Evolutionary conservation across 805 yeast species (phyloP).

Genomic region (Geotrichum ghanense): DNA sequence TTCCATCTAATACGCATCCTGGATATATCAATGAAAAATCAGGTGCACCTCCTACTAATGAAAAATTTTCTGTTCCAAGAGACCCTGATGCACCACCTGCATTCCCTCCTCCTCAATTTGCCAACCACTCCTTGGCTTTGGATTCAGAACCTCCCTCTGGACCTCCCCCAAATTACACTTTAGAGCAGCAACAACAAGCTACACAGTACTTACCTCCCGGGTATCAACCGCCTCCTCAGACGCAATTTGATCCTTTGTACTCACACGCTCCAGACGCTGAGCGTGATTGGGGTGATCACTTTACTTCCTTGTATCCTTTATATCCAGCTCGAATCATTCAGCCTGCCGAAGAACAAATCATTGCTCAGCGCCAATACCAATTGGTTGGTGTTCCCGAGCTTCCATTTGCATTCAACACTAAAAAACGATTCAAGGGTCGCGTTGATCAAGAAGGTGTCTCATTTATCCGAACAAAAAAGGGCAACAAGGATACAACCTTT

Average conservation of each 20-base stretch:
- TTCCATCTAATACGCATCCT: background rate
- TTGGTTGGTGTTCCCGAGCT: slow-evolving; percentile 10
- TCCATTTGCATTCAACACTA: slow-evolving; percentile 5
- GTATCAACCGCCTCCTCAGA: slow-evolving; percentile 6
- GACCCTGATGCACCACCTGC: background rate
- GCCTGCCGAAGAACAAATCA: background rate
- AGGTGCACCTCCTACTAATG: no score
- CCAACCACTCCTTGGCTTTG: no score
- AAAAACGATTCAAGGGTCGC: slow-evolving; percentile 12
- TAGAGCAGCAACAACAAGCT: background rate
- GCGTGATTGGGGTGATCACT: slow-evolving; percentile 8
- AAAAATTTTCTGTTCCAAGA: no score
- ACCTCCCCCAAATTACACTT: background rate
- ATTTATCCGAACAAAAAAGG: slow-evolving; percentile 9
- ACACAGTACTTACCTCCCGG: slow-evolving; percentile 6
- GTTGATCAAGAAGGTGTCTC: slow-evolving; percentile 11
- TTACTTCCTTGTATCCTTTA: slow-evolving; percentile 6
- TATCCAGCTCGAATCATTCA: slow-evolving; percentile 1
- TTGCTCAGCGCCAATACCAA: background rate
- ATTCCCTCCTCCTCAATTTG: background rate
- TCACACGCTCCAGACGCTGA: slow-evolving; percentile 8
- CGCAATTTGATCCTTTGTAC: slow-evolving; percentile 6
- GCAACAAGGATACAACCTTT: slow-evolving; percentile 10
- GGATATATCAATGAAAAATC: no score
- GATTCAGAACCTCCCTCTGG: background rate